These are phyloP conservation scores for Cutaneotrichosporon dermatis DNA, from an alignment of 1,284 basidiomycete species.

Conservation along the genomic window DNA sequence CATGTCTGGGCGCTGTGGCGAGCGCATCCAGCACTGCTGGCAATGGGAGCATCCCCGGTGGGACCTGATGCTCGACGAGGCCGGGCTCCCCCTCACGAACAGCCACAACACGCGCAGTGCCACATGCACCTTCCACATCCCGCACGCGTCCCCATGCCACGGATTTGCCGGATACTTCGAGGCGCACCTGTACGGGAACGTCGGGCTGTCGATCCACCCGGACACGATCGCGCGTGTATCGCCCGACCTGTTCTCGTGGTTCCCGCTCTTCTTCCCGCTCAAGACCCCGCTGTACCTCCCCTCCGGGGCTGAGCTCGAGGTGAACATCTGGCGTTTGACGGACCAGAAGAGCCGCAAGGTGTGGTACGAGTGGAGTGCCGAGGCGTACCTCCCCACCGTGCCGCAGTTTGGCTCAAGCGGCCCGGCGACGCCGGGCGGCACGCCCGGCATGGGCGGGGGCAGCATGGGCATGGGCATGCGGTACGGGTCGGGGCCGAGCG, in stretches of 20 bases:
- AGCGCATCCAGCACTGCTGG: slow-evolving; percentile 92
- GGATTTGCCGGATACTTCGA: slow-evolving; percentile 99
- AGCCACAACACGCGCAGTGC: slow-evolving; percentile 80
- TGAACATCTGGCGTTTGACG: slow-evolving; percentile 91
- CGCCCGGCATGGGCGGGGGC: background rate
- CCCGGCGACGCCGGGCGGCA: slow-evolving; percentile 5
- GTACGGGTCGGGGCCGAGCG: background rate
- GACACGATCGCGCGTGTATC: slow-evolving; percentile 74
- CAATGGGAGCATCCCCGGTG: slow-evolving; percentile 88
- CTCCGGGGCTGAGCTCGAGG: slow-evolving; percentile 82
- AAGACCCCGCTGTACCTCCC: slow-evolving; percentile 93
- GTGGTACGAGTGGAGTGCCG: slow-evolving; percentile 99
- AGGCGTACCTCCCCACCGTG: slow-evolving; percentile 68
- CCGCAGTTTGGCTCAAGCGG: background rate
- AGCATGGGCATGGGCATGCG: background rate
- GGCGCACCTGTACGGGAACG: slow-evolving; percentile 80
- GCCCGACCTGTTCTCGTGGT: slow-evolving; percentile 98
- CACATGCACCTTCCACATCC: slow-evolving; percentile 82
- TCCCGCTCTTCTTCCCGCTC: slow-evolving; percentile 94
- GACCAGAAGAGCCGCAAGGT: slow-evolving; percentile 64
- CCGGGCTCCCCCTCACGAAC: slow-evolving; percentile 76
- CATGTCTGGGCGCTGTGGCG: slow-evolving; percentile 62
- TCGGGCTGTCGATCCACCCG: slow-evolving; percentile 92
- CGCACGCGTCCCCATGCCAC: slow-evolving; percentile 89
- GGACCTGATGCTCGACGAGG: slow-evolving; percentile 67